These are phyloP conservation scores for Dioscorea alata DNA, from an alignment of 106 monocot species.

Conservation along the genomic window DNA sequence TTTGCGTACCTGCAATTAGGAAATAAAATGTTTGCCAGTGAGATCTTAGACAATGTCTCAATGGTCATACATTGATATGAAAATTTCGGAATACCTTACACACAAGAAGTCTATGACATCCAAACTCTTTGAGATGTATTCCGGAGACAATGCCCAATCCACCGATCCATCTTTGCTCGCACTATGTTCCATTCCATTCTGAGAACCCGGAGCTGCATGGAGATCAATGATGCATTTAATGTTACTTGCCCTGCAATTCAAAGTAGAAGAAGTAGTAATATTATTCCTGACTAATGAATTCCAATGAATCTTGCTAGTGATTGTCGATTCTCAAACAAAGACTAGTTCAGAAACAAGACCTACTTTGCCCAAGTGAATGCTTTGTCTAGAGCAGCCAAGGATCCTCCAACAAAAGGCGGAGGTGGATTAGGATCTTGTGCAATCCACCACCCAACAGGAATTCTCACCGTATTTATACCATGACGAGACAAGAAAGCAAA, in stretches of 20 bases:
- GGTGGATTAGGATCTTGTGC: slow-evolving; percentile 68
- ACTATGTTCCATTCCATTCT: slow-evolving; percentile 89
- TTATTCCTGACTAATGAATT: neutral
- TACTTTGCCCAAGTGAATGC: slow-evolving; percentile 88
- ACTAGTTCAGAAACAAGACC: slow-evolving; percentile 17
- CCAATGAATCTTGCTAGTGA: neutral
- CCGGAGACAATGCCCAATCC: slow-evolving; percentile 45
- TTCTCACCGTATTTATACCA: slow-evolving; percentile 79
- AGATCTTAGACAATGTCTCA: neutral
- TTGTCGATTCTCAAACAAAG: neutral
- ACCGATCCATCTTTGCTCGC: slow-evolving; percentile 81
- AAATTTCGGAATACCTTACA: slow-evolving; percentile 35
- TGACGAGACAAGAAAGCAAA: slow-evolving; percentile 52
- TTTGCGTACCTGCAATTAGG: slow-evolving; percentile 48
- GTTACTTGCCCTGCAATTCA: slow-evolving; percentile 33
- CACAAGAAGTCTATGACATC: slow-evolving; percentile 62
- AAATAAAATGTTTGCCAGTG: neutral
- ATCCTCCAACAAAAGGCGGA: slow-evolving; percentile 70
- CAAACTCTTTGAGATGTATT: slow-evolving; percentile 46
- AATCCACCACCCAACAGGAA: slow-evolving; percentile 96
- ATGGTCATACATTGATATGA: no score
- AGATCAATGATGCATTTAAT: slow-evolving; percentile 88
- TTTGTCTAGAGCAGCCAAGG: slow-evolving; percentile 50
- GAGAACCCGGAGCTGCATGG: slow-evolving; percentile 86
- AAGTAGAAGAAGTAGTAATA: neutral